Conservation (phyloP, 257 asterid species). For the Paulownia fortunei region DNA sequence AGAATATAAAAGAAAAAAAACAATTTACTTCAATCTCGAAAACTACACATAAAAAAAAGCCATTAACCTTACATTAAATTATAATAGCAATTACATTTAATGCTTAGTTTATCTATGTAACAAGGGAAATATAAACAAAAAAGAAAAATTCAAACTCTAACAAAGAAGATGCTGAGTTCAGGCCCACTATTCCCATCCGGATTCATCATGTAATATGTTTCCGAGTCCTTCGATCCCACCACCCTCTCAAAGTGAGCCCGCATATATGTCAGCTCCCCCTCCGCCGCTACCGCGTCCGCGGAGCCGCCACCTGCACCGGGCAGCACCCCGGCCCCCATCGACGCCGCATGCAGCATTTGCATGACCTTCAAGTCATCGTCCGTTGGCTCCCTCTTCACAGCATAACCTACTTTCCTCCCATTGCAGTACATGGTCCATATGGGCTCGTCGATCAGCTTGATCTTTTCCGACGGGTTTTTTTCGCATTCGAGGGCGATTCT, state of each 20-base stretch:
- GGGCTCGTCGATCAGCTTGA: slow-evolving; percentile 75
- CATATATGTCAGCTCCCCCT: slow-evolving; percentile 84
- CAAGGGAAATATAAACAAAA: background rate
- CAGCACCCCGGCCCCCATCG: slow-evolving; percentile 92
- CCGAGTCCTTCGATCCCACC: slow-evolving; percentile 85
- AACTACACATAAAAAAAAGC: background rate
- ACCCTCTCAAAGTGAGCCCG: slow-evolving; percentile 82
- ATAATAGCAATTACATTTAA: background rate
- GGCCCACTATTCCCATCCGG: slow-evolving; percentile 90
- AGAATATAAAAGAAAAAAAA: background rate
- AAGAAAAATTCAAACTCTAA: slow-evolving; percentile 39
- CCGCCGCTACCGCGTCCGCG: slow-evolving; percentile 35
- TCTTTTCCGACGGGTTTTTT: slow-evolving; percentile 60
- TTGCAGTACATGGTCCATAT: slow-evolving; percentile 89
- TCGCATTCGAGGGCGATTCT: slow-evolving; percentile 88
- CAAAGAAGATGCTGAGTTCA: slow-evolving; percentile 86
- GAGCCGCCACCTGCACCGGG: slow-evolving; percentile 51
- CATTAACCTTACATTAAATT: background rate
- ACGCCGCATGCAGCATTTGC: slow-evolving; percentile 70
- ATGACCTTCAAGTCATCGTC: slow-evolving; percentile 78
- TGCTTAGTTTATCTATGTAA: background rate
- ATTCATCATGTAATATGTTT: slow-evolving; percentile 89
- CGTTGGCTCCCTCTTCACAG: slow-evolving; percentile 74
- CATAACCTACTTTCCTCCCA: slow-evolving; percentile 80
- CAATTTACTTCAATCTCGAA: background rate